Evolutionary conservation across 148 eudicot genomes (phyloP).

Genomic region (Drosera capensis): DNA sequence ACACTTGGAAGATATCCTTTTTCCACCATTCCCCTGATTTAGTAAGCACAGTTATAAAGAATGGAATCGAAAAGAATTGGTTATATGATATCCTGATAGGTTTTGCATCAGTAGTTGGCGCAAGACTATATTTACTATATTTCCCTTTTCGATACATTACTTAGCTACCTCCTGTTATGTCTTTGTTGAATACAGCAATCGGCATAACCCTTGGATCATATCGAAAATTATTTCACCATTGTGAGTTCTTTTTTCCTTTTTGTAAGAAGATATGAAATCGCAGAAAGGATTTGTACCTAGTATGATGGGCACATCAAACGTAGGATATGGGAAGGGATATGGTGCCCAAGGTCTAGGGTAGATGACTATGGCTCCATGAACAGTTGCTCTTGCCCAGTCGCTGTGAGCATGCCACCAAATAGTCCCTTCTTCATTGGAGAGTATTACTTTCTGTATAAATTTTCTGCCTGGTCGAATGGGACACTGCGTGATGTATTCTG

Average conservation of each 20-base stretch:
- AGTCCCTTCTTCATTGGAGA: constrained; percentile 18
- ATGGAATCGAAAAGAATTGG: neutral
- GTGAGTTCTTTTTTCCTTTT: neutral
- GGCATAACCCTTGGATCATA: too few relatives aligned
- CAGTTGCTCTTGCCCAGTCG: constrained; percentile 24
- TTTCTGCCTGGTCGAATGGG: constrained; percentile 17
- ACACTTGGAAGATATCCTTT: constrained; percentile 5
- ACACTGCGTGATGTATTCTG: constrained; percentile 21
- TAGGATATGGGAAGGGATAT: constrained; percentile 18
- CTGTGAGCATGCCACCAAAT: constrained; percentile 30
- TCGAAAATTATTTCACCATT: neutral
- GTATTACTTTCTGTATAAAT: constrained; percentile 13
- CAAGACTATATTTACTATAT: too few relatives aligned
- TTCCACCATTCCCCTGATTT: constrained; percentile 26
- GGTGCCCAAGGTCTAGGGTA: constrained; percentile 6
- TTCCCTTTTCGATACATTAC: too few relatives aligned
- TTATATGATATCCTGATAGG: constrained; percentile 1
- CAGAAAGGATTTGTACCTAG: constrained; percentile 7
- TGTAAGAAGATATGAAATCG: neutral
- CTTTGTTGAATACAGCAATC: too few relatives aligned
- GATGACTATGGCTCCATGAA: constrained; percentile 17
- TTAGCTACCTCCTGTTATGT: too few relatives aligned
- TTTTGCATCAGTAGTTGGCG: constrained; percentile 30
- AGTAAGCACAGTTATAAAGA: neutral
- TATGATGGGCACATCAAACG: constrained; percentile 14